Evolutionary conservation across 371 early-diverging fungal genomes (phyloP), one percentile per base, ranked within the genome.

Genomic region (Mycotypha africana): DNA sequence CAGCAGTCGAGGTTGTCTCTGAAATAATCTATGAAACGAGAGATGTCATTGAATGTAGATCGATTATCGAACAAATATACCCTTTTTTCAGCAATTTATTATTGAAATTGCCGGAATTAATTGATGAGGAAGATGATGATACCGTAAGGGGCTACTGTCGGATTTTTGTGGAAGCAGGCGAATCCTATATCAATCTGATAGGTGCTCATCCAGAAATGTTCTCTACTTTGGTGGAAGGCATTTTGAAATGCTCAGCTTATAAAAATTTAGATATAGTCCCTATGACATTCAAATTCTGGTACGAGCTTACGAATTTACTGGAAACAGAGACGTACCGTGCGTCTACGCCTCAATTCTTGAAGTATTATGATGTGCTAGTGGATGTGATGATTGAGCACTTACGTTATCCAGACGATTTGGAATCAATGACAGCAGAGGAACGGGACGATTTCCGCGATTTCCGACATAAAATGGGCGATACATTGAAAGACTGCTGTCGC

Each of bases 391-490:
- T 93, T 34, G 58, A 56, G 15, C 95, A 94, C 46, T 65, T 95
- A 16, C 81, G 76, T 39, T 92, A 87, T 50, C 95, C 97, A 1
- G 69, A 70, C 11, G 87, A 88, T 45, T 42, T 71, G n/a, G 58
- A 58, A 10, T 62, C 58, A 1, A 85, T 82, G 89, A 83, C 91
- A 3, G 88, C 91, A 1, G 75, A 88, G 57, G 90, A 93, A 45
- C 76, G 89, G 4, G 98, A 98, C 45, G 91, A 93, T 17, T 98
- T 98, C 56, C 70, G 92, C 28, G 92, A 93, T 26, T 95, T 96
- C 54, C 76, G 98, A 28, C 95, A 98, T 60, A 78, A 80, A 32
- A 93, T 96, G 78, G 98, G 96, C 21, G 95, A 96, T 51, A 91
- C 94, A n/a, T 74, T 98, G 37, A 98, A 98, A 70, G 93, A 91